Evolutionary conservation across 345 rosid genomes (phyloP), one percentile per base, ranked within the genome.

Genomic region (Gossypium anomalum): DNA sequence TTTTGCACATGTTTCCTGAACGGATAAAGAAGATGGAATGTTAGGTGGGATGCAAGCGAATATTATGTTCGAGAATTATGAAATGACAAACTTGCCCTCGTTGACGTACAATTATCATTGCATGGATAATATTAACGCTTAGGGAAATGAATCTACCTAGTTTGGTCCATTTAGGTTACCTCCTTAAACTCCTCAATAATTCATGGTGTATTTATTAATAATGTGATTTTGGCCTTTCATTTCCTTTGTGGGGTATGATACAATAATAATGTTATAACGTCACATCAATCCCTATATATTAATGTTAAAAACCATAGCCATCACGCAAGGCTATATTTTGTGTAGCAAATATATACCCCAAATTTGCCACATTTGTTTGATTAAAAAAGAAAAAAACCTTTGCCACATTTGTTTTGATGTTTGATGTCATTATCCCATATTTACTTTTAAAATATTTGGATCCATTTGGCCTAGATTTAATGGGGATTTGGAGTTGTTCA

Each of bases 41-140:
- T 52, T 76, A 13, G 74, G 77, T 47, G 71, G 57, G 60, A 61
- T 15, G 72, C 67, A 29, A 9, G 56, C 49, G 20, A 53, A 15
- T 43, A 2, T 22, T 15, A 48, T 7, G 12, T 3, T 13, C 59
- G 43, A 4, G 44, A 9, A 27, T 23, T 22, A 1, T 15, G 47
- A 52, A 77, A 53, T 78, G 78, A 74, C 80, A 4, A 29, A 20
- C 52, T 22, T 76, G 73, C 80, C 78, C 79, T 73, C 20, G 34
- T 49, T 70, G 71, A 55, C 77, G 43, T 77, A 13, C 22, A 57
- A 66, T 71, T 41, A 27, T 20, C 62, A 49, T 34, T 64, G 76
- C 76, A 75, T 66, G 81, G 45, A 52, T 27, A 1, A n/a, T 29
- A 17, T 53, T 19, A 53, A 53, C 2, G 9, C 41, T 34, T 53